Conservation (phyloP, 2,329 filamentous ascomycete genomes). For the Graphilbum fragrans region DNA sequence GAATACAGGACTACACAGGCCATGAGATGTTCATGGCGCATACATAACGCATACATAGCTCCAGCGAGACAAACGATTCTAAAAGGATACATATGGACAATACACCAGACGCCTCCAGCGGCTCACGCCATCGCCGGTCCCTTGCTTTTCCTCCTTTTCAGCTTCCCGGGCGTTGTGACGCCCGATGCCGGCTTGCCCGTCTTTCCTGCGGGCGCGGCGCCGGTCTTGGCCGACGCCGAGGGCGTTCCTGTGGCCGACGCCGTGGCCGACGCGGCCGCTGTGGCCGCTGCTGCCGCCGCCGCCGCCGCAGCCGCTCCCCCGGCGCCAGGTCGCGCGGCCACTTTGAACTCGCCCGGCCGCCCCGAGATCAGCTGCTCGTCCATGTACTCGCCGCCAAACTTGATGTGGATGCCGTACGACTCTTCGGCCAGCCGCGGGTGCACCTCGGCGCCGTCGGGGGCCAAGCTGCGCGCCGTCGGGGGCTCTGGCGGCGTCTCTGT, state of each 20-base stretch:
- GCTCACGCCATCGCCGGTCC: neutral
- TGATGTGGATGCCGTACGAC: slow-evolving; percentile 43
- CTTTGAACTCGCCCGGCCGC: slow-evolving; percentile 52
- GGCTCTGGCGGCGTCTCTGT: slow-evolving; percentile 1
- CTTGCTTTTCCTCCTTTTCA: slow-evolving; percentile 37
- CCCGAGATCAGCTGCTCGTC: slow-evolving; percentile 59
- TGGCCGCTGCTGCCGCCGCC: slow-evolving; percentile 1
- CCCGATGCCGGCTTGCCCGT: slow-evolving; percentile 23
- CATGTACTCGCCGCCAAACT: slow-evolving; percentile 51
- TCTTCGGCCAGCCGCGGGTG: slow-evolving; percentile 41
- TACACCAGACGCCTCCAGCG: neutral
- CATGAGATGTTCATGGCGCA: neutral
- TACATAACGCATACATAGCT: neutral
- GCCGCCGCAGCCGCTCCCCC: slow-evolving; percentile 23
- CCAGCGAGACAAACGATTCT: neutral
- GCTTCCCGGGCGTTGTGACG: slow-evolving; percentile 25
- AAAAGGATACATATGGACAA: neutral
- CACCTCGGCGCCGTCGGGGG: slow-evolving; percentile 22
- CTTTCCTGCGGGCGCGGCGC: neutral
- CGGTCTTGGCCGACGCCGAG: neutral
- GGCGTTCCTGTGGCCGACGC: neutral
- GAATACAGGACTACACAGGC: neutral
- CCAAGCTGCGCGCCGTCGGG: slow-evolving; percentile 6
- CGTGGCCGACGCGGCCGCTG: neutral
- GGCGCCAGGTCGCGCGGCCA: slow-evolving; percentile 48